Base-by-base conservation (phyloP, 257 asterid species). In the Paulownia fortunei region DNA sequence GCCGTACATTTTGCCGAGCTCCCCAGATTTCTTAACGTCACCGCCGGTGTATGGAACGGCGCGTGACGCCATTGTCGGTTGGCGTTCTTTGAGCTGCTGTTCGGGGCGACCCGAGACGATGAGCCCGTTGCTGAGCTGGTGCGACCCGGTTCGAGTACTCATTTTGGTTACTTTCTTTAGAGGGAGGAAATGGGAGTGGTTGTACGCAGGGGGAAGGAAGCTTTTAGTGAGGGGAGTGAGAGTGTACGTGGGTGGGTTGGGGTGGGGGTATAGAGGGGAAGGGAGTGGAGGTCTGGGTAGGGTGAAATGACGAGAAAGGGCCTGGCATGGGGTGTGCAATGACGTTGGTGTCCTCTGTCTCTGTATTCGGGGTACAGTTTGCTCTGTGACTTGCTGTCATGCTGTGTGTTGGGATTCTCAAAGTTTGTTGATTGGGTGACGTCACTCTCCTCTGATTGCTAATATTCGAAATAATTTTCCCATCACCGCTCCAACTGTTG, bases 21-120 rank as follows among this genome's bases (percentile, higher is more conserved):
- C 98, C 0, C 98, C 98, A 54, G 98, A 94, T 23, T 84, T 92
- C 89, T 92, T 92, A 19, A 94, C 93, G 72, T 94, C 97, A 5
- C 98, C 98, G 74, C 97, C 98, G 64, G 97, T 94, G 82, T 94
- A 94, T 0, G 96, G 96, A 1, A 87, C 88, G 64, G 97, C 92
- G 32, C 97, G 90, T 8, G 98, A 84, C 8, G 87, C 88, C 86
- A 90, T 86, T 69, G 92, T 88, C 0, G 91, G 96, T 6, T 76
- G 94, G 60, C 97, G 95, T 12, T 91, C 97, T 59, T 90, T 94
- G 54, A 15, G 82, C 73, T 89, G 92, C 49, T 88, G 89, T 21
- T 90, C 98, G 69, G 97, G 96, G 1, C 94, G 89, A 51, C 97
- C 98, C 44, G 99, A 96, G 0, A 96, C 98, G 79, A 88, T 84